A percentile compares a stretch with the other conserved stretches of the same genome.
These are phyloP conservation scores for Candida takata DNA, from an alignment of 805 yeast species.

Conservation along the genomic window DNA sequence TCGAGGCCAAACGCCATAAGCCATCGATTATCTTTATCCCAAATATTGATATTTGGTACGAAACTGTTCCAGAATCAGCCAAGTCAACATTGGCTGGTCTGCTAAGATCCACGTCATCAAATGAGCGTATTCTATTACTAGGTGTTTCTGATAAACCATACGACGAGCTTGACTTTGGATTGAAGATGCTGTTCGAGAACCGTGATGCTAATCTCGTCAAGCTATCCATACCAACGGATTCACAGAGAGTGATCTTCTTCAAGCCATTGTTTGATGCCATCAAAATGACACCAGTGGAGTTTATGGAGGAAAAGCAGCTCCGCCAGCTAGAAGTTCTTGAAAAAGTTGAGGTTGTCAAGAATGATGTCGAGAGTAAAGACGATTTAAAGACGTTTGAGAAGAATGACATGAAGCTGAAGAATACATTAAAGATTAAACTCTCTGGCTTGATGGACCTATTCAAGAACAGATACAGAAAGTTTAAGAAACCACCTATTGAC, in stretches of 20 bases:
- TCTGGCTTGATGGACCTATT: slow-evolving; percentile 86
- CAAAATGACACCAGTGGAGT: slow-evolving; percentile 61
- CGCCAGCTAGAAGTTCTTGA: slow-evolving; percentile 29
- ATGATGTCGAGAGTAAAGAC: slow-evolving; percentile 28
- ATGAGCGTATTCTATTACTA: slow-evolving; percentile 66
- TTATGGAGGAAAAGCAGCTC: slow-evolving; percentile 49
- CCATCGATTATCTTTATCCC: slow-evolving; percentile 86
- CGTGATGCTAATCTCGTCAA: slow-evolving; percentile 41
- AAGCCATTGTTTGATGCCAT: slow-evolving; percentile 46
- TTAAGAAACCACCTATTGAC: slow-evolving; percentile 85
- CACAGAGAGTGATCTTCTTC: slow-evolving; percentile 54
- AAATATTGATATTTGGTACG: slow-evolving; percentile 69
- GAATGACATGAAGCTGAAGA: slow-evolving; percentile 76
- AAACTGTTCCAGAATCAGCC: slow-evolving; percentile 60
- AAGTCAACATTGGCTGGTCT: slow-evolving; percentile 66
- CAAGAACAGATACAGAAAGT: slow-evolving; percentile 80
- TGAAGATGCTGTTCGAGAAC: slow-evolving; percentile 53
- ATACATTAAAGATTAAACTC: slow-evolving; percentile 75
- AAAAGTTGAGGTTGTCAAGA: slow-evolving; percentile 29
- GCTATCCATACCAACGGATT: slow-evolving; percentile 34
- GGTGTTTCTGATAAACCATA: slow-evolving; percentile 56
- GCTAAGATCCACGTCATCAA: slow-evolving; percentile 58
- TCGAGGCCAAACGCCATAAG: slow-evolving; percentile 83
- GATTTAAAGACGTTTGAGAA: slow-evolving; percentile 41
- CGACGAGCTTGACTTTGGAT: slow-evolving; percentile 37